These are phyloP conservation scores for Mycena albidolilacea DNA, from an alignment of 768 basidiomycete genomes.

Conservation along the genomic window DNA sequence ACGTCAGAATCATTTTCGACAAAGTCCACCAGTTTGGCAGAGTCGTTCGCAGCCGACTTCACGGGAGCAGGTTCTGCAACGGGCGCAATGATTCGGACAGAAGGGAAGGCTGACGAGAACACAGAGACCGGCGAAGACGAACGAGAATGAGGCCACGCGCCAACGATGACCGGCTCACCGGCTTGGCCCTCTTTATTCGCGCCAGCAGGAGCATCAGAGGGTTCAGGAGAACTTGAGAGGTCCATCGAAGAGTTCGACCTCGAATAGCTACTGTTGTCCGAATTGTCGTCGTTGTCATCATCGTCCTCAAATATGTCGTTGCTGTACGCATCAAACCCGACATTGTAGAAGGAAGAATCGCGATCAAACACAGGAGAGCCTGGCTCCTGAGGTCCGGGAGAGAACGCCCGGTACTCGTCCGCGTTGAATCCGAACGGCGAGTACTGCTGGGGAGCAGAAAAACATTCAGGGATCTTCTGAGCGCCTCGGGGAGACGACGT, in stretches of 20 bases:
- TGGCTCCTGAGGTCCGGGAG: constrained; percentile 18
- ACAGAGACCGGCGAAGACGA: constrained; percentile 47
- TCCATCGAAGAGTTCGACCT: constrained; percentile 38
- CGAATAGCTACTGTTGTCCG: constrained; percentile 30
- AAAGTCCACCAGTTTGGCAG: constrained; percentile 30
- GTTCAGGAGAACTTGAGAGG: constrained; percentile 39
- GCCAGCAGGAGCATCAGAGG: constrained; percentile 20
- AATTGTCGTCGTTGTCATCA: constrained; percentile 32
- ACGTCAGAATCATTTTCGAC: constrained; percentile 39
- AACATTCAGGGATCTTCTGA: constrained; percentile 18
- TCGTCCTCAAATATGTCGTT: constrained; percentile 35
- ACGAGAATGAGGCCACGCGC: constrained; percentile 60
- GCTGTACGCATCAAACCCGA: constrained; percentile 36
- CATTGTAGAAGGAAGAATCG: constrained; percentile 19
- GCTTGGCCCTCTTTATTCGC: constrained; percentile 20
- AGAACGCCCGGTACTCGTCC: constrained; percentile 19
- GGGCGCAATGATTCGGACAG: constrained; percentile 24
- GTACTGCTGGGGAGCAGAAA: constrained; percentile 5
- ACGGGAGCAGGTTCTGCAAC: constrained; percentile 36
- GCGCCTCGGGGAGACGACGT: constrained; percentile 15
- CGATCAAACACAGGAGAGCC: constrained; percentile 17
- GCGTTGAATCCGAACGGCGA: constrained; percentile 20
- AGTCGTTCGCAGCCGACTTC: constrained; percentile 33
- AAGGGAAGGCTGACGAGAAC: constrained; percentile 32
- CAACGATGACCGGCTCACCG: constrained; percentile 57